phyloP scores from a whole-genome alignment of 2,329 filamentous ascomycete genomes.

The Neonectria coccinea region DNA sequence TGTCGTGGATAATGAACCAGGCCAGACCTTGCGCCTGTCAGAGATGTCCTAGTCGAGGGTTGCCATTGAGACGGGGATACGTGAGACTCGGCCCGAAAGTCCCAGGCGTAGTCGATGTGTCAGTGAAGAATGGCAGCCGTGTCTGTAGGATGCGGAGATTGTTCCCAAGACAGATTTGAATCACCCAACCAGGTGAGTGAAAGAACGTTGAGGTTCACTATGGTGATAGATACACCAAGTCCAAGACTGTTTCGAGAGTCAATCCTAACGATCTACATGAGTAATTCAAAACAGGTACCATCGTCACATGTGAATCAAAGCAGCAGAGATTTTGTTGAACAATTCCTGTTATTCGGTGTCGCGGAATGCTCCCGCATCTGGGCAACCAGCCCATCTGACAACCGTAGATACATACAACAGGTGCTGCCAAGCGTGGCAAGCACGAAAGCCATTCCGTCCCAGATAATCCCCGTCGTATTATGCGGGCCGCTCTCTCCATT shows the following conservation, averaged over 20 bases:
- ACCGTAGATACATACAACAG: constrained; percentile 23
- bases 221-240: background rate
- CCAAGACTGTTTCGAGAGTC: background rate
- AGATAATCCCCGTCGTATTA: constrained; percentile 8
- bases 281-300: background rate
- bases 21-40: no score
- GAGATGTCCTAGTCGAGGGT: no score
- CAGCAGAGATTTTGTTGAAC: constrained; percentile 8
- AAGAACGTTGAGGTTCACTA: background rate
- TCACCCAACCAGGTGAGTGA: background rate
- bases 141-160: no score
- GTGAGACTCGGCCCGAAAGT: no score
- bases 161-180: no score
- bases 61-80: no score
- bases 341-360: constrained; percentile 22
- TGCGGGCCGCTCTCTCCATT: constrained; percentile 5
- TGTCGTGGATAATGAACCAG: background rate
- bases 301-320: background rate
- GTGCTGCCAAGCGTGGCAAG: constrained; percentile 3
- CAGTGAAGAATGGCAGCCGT: no score
- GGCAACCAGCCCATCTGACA: constrained; percentile 26
- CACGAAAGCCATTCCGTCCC: constrained; percentile 14
- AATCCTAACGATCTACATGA: no score
- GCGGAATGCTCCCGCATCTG: constrained; percentile 14
- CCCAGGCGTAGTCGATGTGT: no score